Conservation (phyloP, 345 rosid species). For the Euphorbia pulcherrima region DNA sequence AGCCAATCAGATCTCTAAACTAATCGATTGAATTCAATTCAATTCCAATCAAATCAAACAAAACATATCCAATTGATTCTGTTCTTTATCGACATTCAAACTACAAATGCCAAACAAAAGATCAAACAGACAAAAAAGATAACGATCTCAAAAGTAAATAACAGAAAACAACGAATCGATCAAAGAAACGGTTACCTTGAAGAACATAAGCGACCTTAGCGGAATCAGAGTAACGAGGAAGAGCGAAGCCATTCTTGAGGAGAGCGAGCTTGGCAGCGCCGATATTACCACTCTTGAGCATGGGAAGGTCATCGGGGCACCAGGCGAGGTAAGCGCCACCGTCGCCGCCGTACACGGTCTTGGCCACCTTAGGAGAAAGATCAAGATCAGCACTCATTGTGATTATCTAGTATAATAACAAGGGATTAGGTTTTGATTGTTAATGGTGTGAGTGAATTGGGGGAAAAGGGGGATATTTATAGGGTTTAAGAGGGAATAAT, state of each 20-base stretch:
- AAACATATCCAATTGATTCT: not conserved
- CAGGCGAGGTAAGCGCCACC: constrained; percentile 82
- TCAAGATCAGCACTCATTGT: constrained; percentile 58
- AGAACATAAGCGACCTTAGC: constrained; percentile 87
- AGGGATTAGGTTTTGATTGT: not conserved
- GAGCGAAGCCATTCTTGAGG: constrained; percentile 72
- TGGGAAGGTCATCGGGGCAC: constrained; percentile 71
- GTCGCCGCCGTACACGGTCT: constrained; percentile 57
- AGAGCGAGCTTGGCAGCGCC: constrained; percentile 90
- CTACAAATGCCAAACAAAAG: not conserved
- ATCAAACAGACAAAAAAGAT: not conserved
- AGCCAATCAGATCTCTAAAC: too few species aligned
- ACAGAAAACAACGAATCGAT: not conserved
- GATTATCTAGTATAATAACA: not conserved
- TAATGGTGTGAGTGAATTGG: not conserved
- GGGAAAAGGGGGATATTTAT: not conserved
- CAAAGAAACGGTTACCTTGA: constrained; percentile 49
- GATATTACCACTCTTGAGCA: constrained; percentile 69
- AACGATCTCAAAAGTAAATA: not conserved
- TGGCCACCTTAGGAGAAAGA: constrained; percentile 67
- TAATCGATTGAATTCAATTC: too few species aligned
- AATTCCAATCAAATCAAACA: too few species aligned
- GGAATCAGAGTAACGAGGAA: constrained; percentile 86
- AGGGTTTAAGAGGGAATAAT: not conserved
- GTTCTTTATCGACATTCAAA: too few species aligned